A percentile compares a stretch with the other conserved stretches of the same genome.
Conservation (phyloP, 371 early-diverging fungal genomes). For the Basidiobolus meristosporus region DNA sequence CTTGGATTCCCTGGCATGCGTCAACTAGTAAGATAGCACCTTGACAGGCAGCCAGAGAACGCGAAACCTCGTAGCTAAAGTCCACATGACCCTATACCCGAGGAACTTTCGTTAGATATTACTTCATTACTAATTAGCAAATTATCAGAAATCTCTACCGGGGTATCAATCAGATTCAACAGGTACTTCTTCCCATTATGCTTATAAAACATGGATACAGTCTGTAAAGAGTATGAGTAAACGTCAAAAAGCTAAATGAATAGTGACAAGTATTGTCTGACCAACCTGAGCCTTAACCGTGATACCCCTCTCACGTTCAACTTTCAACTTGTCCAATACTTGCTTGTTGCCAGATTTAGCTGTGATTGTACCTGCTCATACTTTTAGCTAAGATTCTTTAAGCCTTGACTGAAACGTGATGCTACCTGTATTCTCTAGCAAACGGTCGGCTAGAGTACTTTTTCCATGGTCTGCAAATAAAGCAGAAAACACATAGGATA, state of each 20-base stretch:
- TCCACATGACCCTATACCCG: conserved; percentile 47
- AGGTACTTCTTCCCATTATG: conserved; percentile 54
- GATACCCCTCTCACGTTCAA: conserved; percentile 89
- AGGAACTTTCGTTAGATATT: neutral
- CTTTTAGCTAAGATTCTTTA: conserved; percentile 1
- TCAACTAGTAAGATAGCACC: conserved; percentile 82
- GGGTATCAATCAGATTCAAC: conserved; percentile 79
- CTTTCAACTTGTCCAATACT: conserved; percentile 85
- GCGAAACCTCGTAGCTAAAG: conserved; percentile 83
- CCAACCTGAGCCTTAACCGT: conserved; percentile 90
- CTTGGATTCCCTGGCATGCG: conserved; percentile 81
- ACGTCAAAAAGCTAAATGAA: conserved; percentile 1
- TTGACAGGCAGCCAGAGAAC: conserved; percentile 75
- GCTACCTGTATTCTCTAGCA: conserved; percentile 7
- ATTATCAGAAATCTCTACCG: conserved; percentile 23
- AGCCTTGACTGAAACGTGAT: neutral
- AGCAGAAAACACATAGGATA: too few relatives aligned
- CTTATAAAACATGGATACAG: conserved; percentile 71
- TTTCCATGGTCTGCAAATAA: conserved; percentile 67
- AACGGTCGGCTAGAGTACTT: conserved; percentile 75
- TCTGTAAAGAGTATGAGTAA: conserved; percentile 16
- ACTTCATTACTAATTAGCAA: too few relatives aligned
- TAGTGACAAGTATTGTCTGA: neutral
- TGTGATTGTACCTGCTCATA: conserved; percentile 16
- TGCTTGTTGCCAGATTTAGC: conserved; percentile 73